Conservation (phyloP, 139 green algal species). For the Parachlorella kessleri region DNA sequence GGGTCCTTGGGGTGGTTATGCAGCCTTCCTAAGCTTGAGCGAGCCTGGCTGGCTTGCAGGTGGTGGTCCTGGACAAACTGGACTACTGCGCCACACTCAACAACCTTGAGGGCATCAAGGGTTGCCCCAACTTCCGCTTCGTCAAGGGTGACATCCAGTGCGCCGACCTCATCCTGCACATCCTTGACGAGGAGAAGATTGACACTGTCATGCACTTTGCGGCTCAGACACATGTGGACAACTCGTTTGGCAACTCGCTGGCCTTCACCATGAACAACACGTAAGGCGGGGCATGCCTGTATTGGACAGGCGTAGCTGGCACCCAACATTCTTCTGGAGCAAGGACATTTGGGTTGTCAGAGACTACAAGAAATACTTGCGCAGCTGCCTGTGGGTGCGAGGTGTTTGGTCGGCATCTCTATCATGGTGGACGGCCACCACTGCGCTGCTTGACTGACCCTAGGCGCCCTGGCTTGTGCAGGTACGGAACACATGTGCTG, state of each 20-base stretch:
- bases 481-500: constrained; percentile 93
- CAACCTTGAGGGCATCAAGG: constrained; percentile 72
- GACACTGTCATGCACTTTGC: constrained; percentile 99
- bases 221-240: constrained; percentile 98
- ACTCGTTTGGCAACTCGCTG: constrained; percentile 97
- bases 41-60: constrained; percentile 35
- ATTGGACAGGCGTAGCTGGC: no score
- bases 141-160: constrained; percentile 95
- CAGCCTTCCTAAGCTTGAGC: no score
- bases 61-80: constrained; percentile 96
- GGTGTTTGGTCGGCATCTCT: no score
- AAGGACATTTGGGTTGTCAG: no score
- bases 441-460: no score
- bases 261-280: constrained; percentile 98
- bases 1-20: constrained; percentile 4
- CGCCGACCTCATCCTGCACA: constrained; percentile 85
- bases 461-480: no score
- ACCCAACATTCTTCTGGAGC: no score
- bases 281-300: constrained; percentile 22
- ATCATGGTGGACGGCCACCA: no score
- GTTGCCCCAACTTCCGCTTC: constrained; percentile 88
- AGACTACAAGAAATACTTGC: no score
- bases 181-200: constrained; percentile 87
- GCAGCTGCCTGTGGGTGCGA: no score
- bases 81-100: constrained; percentile 94